Evolutionary conservation across 176 grass and related monocot genomes (phyloP), one percentile per base, ranked within the genome.

Genomic region (Musa acuminata): DNA sequence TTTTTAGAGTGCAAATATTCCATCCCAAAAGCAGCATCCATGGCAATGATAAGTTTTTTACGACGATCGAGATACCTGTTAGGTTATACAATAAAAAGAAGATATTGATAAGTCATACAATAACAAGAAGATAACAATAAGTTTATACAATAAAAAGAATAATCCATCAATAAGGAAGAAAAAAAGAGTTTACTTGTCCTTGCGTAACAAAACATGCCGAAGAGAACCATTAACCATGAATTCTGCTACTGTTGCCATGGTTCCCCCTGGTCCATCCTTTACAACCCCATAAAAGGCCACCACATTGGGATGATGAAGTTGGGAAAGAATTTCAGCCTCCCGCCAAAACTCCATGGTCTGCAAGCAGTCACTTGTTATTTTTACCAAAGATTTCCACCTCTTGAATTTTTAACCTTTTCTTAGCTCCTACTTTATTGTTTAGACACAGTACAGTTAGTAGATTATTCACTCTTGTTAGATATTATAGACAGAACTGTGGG

Each of bases 181-280:
- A 80, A 27, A 7, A 80, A 83, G 29, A 19, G 72, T 29, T 82
- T 90, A 96, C 93, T 87, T 96, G 83, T 96, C 91, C 83, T 94
- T 96, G 55, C 93, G 83, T 81, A 89, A 83, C 73, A 96, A 81
- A 74, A 96, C 93, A 81, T 90, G 93, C 75, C 93, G 78, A 82
- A 95, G 91, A 80, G 91, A 95, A 74, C 91, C 91, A 86, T 95
- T 95, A 79, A 95, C 91, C 91, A 95, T 95, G 76, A 95, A 95
- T 78, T 95, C 91, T 27, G 91, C 88, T 12, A 95, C 91, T 43
- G 91, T 95, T 1, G 91, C 91, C 64, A 95, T 83, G 35, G 93
- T 96, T 51, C 90, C 90, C n/a, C 90, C 93, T 24, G 93, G 91
- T 25, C 91, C 91, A 64, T 94, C 91, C 82, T 87, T 79, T 65